Percentiles rank a stretch among this genome's conserved stretches.
These are phyloP conservation scores for Pichia scutulata DNA, from an alignment of 805 yeast genomes.

Conservation along the genomic window DNA sequence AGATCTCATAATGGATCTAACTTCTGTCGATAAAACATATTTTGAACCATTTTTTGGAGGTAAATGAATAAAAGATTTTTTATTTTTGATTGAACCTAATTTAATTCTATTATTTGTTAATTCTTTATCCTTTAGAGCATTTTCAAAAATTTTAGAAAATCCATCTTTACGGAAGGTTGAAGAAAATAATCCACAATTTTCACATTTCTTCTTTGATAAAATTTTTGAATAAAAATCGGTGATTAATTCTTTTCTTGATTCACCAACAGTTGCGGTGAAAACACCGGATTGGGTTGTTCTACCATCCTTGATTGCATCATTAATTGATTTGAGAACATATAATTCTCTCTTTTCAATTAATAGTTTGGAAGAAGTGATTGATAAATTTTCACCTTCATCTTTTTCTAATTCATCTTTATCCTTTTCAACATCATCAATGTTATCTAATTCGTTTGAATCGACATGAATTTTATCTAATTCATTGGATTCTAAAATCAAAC, in stretches of 20 bases:
- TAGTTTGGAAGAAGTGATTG: conserved; percentile 27
- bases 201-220: conserved; percentile 79
- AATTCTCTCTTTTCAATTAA: conserved; percentile 54
- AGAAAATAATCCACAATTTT: conserved; percentile 91
- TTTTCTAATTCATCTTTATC: conserved; percentile 20
- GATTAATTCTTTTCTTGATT: conserved; percentile 70
- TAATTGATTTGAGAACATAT: conserved; percentile 65
- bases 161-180: conserved; percentile 96
- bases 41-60: conserved; percentile 66
- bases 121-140: conserved; percentile 77
- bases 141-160: conserved; percentile 83
- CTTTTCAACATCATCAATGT: conserved; percentile 36
- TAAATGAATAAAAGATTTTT: conserved; percentile 31
- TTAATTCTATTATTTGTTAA: conserved; percentile 71
- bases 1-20: conserved; percentile 66
- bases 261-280: conserved; percentile 76
- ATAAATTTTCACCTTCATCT: conserved; percentile 15
- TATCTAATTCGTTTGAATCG: conserved; percentile 27
- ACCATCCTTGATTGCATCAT: conserved; percentile 69
- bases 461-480: conserved; percentile 56
- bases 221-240: conserved; percentile 70
- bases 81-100: conserved; percentile 25
- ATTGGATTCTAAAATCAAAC: conserved; percentile 70
- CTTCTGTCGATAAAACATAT: conserved; percentile 81
- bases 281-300: conserved; percentile 59